Base-by-base conservation (phyloP, 768 basidiomycete genomes). In the Solioccasus polychromus region DNA sequence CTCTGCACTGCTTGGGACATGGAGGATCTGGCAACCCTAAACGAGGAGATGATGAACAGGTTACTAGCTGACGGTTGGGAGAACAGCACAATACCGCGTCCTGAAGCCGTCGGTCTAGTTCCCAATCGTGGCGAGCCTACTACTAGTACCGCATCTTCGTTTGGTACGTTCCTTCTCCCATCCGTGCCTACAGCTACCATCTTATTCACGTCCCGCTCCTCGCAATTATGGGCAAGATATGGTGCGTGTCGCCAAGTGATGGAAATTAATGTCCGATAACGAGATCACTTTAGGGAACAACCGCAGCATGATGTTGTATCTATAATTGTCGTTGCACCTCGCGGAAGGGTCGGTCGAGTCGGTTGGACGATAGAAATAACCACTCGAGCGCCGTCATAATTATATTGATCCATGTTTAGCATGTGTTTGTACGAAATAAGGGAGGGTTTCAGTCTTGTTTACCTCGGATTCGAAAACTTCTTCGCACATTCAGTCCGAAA, bases 51-150 rank as follows among this genome's bases (percentile, higher is more conserved):
- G 64, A 86, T 90, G 67, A 68, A 69, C 23, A 74, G 57, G 45
- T 67, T 98, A 15, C 65, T 99, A 48, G 80, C 89, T 50, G 77
- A 85, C 35, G 95, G 95, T 4, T 99, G 93, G 93, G 87, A 92
- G 55, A 75, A 79, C 35, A 69, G 76, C 42, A 48, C 54, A 10
- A 68, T 85, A 14, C 78, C 75, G 19, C 69, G 60, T 20, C 66
- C 74, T 8, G 60, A 70, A 46, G 70, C 75, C 28, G 50, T 82
- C 4, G 67, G 70, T 24, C 68, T 71, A 43, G 42, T 52, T 46
- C 30, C 43, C 50, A 49, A 24, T 31, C 50, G 49, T 8, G 15
- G 19, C 26, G 39, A 48, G 46, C 36, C 35, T 48, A 35, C 41
- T 28, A 19, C 19, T 24, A 19, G n/a, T 20, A 22, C 40, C 30